Evolutionary conservation across 2,329 filamentous ascomycete genomes (phyloP).

Genomic region (Thielaviopsis euricoi): DNA sequence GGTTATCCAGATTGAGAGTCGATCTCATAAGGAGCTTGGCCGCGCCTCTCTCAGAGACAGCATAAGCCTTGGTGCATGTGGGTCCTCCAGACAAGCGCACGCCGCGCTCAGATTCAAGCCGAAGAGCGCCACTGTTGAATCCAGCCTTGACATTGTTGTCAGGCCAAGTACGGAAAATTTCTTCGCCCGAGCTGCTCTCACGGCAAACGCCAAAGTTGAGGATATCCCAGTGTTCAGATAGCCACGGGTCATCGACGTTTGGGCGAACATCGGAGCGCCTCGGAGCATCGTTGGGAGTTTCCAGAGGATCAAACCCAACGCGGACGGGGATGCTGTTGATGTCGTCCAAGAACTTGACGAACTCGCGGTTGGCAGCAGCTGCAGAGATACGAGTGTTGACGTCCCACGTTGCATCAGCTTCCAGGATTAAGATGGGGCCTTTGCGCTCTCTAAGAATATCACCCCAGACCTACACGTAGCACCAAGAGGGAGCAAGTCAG

Average conservation of each 20-base stretch:
- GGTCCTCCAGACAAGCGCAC: conserved; percentile 15
- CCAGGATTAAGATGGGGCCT: conserved; percentile 16
- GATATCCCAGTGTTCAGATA: conserved; percentile 15
- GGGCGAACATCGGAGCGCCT: neutral
- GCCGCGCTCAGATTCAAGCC: conserved; percentile 14
- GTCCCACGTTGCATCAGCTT: conserved; percentile 19
- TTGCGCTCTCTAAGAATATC: conserved; percentile 14
- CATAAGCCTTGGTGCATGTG: conserved; percentile 17
- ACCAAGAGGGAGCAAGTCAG: neutral
- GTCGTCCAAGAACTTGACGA: conserved; percentile 12
- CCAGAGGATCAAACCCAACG: neutral
- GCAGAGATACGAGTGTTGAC: conserved; percentile 16
- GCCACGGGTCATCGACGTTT: conserved; percentile 14
- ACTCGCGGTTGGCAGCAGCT: conserved; percentile 14
- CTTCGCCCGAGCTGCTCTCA: conserved; percentile 12
- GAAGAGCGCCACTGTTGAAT: conserved; percentile 7
- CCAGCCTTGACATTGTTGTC: neutral
- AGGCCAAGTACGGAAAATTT: neutral
- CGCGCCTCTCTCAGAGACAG: conserved; percentile 16
- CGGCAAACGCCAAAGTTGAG: conserved; percentile 16
- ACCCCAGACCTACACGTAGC: conserved; percentile 15
- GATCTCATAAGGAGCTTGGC: conserved; percentile 16
- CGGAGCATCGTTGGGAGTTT: neutral
- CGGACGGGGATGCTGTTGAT: conserved; percentile 11
- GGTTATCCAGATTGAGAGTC: conserved; percentile 15